These are phyloP conservation scores for Pyracantha coccinea DNA, from an alignment of 331 rosid species.

Conservation along the genomic window DNA sequence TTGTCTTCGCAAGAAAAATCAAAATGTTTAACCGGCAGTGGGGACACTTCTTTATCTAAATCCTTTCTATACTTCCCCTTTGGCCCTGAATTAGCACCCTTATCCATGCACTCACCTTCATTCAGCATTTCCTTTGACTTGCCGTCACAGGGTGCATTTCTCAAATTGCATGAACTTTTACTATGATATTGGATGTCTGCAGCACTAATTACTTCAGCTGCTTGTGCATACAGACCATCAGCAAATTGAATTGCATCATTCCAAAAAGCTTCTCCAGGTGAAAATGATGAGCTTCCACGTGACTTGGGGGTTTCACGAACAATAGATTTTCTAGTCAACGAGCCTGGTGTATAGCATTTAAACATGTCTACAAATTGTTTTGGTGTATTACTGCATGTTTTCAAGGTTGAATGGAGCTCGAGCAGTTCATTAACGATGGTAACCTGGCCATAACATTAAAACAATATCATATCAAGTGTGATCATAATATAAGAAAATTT, in stretches of 20 bases:
- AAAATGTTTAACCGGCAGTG: conserved; percentile 81
- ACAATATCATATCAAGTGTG: conserved; percentile 1
- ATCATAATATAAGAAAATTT: background rate
- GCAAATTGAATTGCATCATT: conserved; percentile 84
- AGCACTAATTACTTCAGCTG: conserved; percentile 27
- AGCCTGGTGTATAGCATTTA: conserved; percentile 66
- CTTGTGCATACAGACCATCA: conserved; percentile 58
- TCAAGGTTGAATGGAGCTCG: conserved; percentile 36
- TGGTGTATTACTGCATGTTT: conserved; percentile 56
- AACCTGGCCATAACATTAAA: conserved; percentile 30
- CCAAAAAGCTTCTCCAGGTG: conserved; percentile 98
- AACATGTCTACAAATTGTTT: conserved; percentile 24
- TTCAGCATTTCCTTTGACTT: conserved; percentile 37
- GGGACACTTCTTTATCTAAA: conserved; percentile 41
- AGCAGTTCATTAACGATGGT: conserved; percentile 20
- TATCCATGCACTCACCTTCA: conserved; percentile 33
- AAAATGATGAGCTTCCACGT: conserved; percentile 74
- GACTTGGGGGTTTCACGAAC: conserved; percentile 65
- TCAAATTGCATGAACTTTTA: conserved; percentile 39
- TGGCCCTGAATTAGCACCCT: conserved; percentile 24
- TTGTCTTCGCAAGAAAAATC: conserved; percentile 75
- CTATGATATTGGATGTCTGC: conserved; percentile 25
- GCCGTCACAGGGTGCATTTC: conserved; percentile 32
- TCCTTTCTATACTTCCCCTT: conserved; percentile 34
- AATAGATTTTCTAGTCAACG: conserved; percentile 41